A percentile compares a stretch with the other conserved stretches of the same genome.
phyloP scores from a whole-genome alignment of 495 filamentous ascomycete species.

The Saxophila tyrrhenica region DNA sequence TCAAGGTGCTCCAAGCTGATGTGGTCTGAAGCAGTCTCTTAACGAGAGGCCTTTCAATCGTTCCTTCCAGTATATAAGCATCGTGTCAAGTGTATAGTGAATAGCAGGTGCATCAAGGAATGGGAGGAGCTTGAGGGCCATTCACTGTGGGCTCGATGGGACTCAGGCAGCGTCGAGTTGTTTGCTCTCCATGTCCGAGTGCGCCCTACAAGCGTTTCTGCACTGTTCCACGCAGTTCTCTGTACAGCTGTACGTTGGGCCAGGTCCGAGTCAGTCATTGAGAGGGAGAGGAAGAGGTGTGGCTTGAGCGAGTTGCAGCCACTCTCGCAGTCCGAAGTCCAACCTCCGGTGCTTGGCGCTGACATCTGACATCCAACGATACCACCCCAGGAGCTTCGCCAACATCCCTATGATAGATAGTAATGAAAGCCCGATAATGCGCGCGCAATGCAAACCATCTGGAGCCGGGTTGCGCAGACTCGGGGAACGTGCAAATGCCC shows the following conservation, averaged over 20 bases:
- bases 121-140: too few relatives aligned
- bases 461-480: conserved; percentile 55
- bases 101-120: too few relatives aligned
- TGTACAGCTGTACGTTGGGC: background rate
- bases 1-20: too few relatives aligned
- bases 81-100: too few relatives aligned
- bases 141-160: too few relatives aligned
- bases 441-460: conserved; percentile 48
- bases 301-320: background rate
- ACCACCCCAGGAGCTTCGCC: background rate
- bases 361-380: background rate
- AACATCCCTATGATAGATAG: too few relatives aligned
- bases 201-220: background rate
- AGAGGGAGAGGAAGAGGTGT: too few relatives aligned
- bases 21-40: too few relatives aligned
- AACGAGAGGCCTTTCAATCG: background rate
- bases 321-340: background rate
- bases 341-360: too few relatives aligned
- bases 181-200: too few relatives aligned
- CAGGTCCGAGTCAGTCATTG: too few relatives aligned
- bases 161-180: too few relatives aligned
- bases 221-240: background rate
- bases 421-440: background rate
- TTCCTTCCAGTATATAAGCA: background rate
- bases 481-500: conserved; percentile 53